Conservation (phyloP, 495 filamentous ascomycete species). For the Cenococcum geophilum region DNA sequence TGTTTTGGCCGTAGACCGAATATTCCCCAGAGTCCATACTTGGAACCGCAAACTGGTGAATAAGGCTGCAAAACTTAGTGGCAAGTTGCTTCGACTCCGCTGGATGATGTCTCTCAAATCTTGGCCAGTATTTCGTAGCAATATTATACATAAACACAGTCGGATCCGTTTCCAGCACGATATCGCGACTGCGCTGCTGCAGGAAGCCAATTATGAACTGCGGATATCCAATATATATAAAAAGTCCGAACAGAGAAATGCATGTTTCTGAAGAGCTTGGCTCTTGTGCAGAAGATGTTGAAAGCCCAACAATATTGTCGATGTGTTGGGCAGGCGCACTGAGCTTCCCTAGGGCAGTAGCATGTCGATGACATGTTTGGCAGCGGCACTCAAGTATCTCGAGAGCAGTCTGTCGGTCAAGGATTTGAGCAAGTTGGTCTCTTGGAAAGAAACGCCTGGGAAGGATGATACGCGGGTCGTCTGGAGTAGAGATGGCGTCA, state of each 20-base stretch:
- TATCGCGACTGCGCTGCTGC: conserved; percentile 1
- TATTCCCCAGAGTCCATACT: conserved; percentile 14
- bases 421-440: no score
- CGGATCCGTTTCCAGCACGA: conserved; percentile 1
- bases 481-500: no score
- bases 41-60: conserved; percentile 15
- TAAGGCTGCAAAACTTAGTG: background rate
- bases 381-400: no score
- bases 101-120: background rate
- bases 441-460: no score
- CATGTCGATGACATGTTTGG: no score
- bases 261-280: conserved; percentile 7
- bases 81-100: background rate
- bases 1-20: background rate
- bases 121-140: background rate
- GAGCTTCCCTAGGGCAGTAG: no score
- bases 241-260: conserved; percentile 8
- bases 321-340: no score
- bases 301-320: no score
- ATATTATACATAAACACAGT: background rate
- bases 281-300: no score
- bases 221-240: conserved; percentile 10
- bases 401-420: no score
- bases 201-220: conserved; percentile 15
- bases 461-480: no score